Evolutionary conservation across 1,284 basidiomycete species (phyloP), one percentile per base, ranked within the genome.

Genomic region (Tilletia walkeri): DNA sequence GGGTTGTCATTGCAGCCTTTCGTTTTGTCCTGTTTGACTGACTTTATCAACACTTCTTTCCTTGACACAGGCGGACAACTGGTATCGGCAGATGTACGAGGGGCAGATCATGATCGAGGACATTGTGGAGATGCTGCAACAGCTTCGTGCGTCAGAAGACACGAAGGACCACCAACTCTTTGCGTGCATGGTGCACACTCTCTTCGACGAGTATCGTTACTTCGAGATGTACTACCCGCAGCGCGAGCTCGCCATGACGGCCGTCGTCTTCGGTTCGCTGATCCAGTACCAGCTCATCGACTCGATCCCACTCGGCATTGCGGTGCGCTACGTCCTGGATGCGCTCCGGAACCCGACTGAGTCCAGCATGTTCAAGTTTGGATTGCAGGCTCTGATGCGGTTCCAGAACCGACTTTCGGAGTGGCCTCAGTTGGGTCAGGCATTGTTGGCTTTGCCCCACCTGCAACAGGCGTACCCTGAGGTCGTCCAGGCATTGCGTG

Each of bases 181-280:
- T 83, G 96, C 95, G 14, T 98, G 95, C 88, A 95, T 97, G 89
- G 90, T 99, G 67, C 95, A 98, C 86, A 96, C 97, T 86, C 89
- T 99, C 68, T 99, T 99, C 85, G 96, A 99, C 89, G 96, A 99
- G 86, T 97, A 97, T 89, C 94, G 95, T 82, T 99, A 97, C 87
- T 97, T 99, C 89, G 93, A 96, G 83, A 92, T 92, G 74, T 79
- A 82, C 67, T 95, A 99, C 82, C 96, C 96, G 16, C 88, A 92
- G 39, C 92, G 94, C 73, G 94, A 99, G 86, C 88, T 99, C 65
- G 90, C 91, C 59, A 94, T 99, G 90, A 99, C 96, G 0, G 96
- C 93, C 66, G 92, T 94, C 80, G 88, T 99, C 47, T 99, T 99
- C 79, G 96, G 96, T 54, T 94, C 94, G 30, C 88, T 99, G 77